These are phyloP conservation scores for Aspergillus brasiliensis DNA, from an alignment of 2,329 filamentous ascomycete species.

Conservation along the genomic window DNA sequence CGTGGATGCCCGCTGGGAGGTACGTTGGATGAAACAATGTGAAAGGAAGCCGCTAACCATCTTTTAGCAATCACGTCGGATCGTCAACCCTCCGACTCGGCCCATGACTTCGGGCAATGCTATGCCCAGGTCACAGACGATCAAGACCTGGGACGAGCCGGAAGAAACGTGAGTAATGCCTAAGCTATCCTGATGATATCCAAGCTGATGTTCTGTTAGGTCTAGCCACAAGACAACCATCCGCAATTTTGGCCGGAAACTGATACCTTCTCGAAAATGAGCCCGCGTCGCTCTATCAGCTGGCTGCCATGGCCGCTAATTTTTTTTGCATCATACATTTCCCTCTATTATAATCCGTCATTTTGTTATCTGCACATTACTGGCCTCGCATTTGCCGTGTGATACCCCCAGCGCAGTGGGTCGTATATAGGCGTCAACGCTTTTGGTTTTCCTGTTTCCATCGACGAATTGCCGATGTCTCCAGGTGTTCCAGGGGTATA, in stretches of 20 bases:
- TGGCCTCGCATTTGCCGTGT: slow-evolving; percentile 20
- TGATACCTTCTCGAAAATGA: slow-evolving; percentile 33
- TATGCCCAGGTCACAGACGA: slow-evolving; percentile 25
- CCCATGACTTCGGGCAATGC: slow-evolving; percentile 35
- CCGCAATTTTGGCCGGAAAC: slow-evolving; percentile 40
- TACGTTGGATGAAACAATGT: slow-evolving; percentile 20
- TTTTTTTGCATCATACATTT: not conserved
- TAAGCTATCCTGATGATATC: not conserved
- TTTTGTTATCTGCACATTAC: slow-evolving; percentile 9
- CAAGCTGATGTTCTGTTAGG: not conserved
- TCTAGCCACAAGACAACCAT: slow-evolving; percentile 36
- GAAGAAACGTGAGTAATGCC: slow-evolving; percentile 36
- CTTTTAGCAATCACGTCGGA: slow-evolving; percentile 35
- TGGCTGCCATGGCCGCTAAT: not conserved
- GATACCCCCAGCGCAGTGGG: slow-evolving; percentile 26
- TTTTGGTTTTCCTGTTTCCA: slow-evolving; percentile 12
- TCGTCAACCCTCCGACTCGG: slow-evolving; percentile 34
- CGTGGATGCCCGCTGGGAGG: slow-evolving; percentile 43
- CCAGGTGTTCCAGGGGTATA: slow-evolving; percentile 6
- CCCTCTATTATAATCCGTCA: not conserved
- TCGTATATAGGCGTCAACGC: slow-evolving; percentile 29
- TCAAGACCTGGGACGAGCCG: slow-evolving; percentile 28
- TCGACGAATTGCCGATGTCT: not conserved
- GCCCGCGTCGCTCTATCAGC: not conserved
- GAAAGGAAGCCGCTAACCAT: slow-evolving; percentile 16